These are phyloP conservation scores for Arthroderma uncinatum DNA, from an alignment of 2,329 filamentous ascomycete genomes.

Conservation along the genomic window DNA sequence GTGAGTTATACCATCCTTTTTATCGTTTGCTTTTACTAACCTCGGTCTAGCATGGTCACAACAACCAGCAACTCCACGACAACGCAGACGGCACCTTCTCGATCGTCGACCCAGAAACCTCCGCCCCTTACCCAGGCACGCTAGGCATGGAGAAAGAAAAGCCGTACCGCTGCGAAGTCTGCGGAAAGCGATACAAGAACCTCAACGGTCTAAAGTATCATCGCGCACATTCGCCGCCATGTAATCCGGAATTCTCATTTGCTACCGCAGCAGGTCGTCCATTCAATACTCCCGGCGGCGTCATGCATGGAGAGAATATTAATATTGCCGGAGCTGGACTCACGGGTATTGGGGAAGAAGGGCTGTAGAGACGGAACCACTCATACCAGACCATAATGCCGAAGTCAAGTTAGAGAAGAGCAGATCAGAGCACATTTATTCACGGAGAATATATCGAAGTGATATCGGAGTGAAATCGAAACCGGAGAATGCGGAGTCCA, in stretches of 20 bases:
- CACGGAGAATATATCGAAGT: background rate
- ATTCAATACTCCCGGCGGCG: conserved; percentile 31
- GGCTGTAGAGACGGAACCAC: background rate
- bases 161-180: conserved; percentile 92
- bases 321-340: conserved; percentile 40
- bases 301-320: conserved; percentile 38
- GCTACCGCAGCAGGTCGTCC: conserved; percentile 38
- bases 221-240: conserved; percentile 74
- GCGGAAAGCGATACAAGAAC: conserved; percentile 98
- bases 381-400: background rate
- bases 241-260: conserved; percentile 68
- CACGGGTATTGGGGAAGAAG: conserved; percentile 36
- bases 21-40: conserved; percentile 18
- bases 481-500: conserved; percentile 4
- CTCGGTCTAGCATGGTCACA: conserved; percentile 62
- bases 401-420: background rate
- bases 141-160: conserved; percentile 99
- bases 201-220: conserved; percentile 95
- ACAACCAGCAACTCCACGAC: conserved; percentile 91
- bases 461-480: background rate
- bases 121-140: conserved; percentile 85
- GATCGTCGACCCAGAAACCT: conserved; percentile 93
- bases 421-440: background rate
- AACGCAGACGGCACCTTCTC: conserved; percentile 96
- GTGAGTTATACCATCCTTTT: conserved; percentile 35